phyloP scores from a whole-genome alignment of 2,329 filamentous ascomycete species.

The Ophiocordyceps polyrhachis-furcata region DNA sequence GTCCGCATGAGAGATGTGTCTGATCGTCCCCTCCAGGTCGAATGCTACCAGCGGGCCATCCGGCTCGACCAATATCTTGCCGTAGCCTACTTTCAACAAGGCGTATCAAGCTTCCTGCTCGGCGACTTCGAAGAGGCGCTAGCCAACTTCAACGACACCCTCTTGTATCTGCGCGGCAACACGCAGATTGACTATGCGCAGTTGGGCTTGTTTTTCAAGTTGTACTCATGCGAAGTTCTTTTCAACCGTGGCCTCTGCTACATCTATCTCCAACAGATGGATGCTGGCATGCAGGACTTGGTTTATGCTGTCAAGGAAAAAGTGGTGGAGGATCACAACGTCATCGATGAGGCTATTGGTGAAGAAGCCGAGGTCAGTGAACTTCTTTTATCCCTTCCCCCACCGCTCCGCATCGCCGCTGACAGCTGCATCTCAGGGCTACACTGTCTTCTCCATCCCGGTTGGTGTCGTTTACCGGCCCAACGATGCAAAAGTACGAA shows the following conservation, averaged over 20 bases:
- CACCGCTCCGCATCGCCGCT: not conserved
- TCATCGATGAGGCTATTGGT: constrained; percentile 90
- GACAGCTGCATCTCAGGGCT: constrained; percentile 41
- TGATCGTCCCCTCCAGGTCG: constrained; percentile 40
- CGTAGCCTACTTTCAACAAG: constrained; percentile 95
- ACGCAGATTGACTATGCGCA: constrained; percentile 97
- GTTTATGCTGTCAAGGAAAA: constrained; percentile 87
- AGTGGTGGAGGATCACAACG: constrained; percentile 86
- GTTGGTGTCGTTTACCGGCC: constrained; percentile 90
- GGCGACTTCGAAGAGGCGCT: constrained; percentile 95
- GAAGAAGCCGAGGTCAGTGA: constrained; percentile 70
- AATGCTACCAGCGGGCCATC: constrained; percentile 85
- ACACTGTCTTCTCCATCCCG: constrained; percentile 96
- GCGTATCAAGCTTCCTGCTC: constrained; percentile 91
- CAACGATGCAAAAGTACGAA: constrained; percentile 95
- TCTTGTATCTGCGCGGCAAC: constrained; percentile 87
- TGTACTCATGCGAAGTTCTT: constrained; percentile 92
- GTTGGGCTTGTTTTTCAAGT: constrained; percentile 81
- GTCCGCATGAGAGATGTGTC: not conserved
- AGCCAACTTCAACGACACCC: constrained; percentile 95
- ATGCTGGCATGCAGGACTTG: constrained; percentile 79
- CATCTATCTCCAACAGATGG: constrained; percentile 86
- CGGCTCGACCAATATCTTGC: constrained; percentile 86
- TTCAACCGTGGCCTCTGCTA: constrained; percentile 97
- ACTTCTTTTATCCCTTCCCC: not conserved